Base-by-base conservation (phyloP, 2,329 filamentous ascomycete genomes). In the Colletotrichum sp. region DNA sequence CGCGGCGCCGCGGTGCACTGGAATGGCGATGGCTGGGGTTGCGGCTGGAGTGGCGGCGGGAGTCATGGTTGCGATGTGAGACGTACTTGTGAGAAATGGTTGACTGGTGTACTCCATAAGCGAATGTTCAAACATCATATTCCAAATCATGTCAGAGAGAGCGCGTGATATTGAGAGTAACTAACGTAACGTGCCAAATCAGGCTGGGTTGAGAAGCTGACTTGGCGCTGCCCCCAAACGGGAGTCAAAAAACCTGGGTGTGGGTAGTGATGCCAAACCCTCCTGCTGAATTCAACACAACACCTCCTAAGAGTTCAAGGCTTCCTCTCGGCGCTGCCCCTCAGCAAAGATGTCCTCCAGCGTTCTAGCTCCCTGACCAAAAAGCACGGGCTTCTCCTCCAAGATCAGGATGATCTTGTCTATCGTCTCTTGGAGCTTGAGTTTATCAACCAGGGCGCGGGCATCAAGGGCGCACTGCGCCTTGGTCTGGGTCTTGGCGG, bases 21-120 rank as follows among this genome's bases (percentile, higher is more conserved):
- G 72, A 1, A 68, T 75, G 69, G 72, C 72, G 3, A 67, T 75
- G 18, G 72, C 72, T 39, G 72, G 72, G 10, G 69, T 75, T 2
- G 72, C 69, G 1, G 72, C 69, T 3, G 69, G 72, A 10, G 62
- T 75, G 5, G 72, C 72, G 7, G 72, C 72, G 10, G 62, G 72
- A 8, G 72, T 75, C 15, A 72, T 75, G 21, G 39, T 24, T 9
- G 72, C 30, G 10, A 67, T 75, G 8, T 75, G 13, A 62, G 15
- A 6, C 9, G 4, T 10, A 12, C 13, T 34, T 49, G 4, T 4
- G 44, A n/a, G 10, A 12, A 12, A 7, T 49, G 3, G 6, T 12
- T 7, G 44, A 7, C 44, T 13, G 6, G 6, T 49, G n/a, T 21
- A 7, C 6, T 49, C n/a, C 6, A 49, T 18, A n/a, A n/a, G 44